phyloP scores from a whole-genome alignment of 331 rosid species.

The Dryas integrifolia region DNA sequence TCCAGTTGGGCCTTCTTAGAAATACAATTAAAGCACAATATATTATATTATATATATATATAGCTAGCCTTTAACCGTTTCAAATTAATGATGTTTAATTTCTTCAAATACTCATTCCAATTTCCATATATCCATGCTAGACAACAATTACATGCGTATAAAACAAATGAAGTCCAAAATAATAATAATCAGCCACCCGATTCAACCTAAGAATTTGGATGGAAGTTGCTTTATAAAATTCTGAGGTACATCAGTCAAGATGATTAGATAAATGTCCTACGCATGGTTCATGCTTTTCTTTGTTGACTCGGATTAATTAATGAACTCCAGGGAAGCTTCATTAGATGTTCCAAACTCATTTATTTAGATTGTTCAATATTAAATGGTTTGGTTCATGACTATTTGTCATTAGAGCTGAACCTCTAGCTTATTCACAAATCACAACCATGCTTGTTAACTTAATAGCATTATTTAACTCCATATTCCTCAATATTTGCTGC shows the following conservation, averaged over 20 bases:
- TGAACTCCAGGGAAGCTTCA: background rate
- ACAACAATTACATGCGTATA: background rate
- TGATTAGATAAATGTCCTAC: background rate
- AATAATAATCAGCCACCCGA: background rate
- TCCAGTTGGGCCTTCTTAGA: too few species aligned
- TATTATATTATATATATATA: too few species aligned
- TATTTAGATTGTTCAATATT: background rate
- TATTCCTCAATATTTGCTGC: too few species aligned
- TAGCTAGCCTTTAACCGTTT: background rate
- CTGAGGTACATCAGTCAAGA: background rate
- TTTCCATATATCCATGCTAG: background rate
- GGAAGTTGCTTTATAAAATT: background rate
- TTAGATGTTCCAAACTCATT: background rate
- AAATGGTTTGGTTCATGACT: too few species aligned
- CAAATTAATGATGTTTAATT: background rate
- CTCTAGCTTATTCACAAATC: too few species aligned
- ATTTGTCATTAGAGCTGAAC: too few species aligned
- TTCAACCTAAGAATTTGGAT: background rate
- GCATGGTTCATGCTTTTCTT: conserved; percentile 3
- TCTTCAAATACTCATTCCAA: conserved; percentile 13
- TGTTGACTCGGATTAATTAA: background rate
- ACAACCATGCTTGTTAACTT: too few species aligned
- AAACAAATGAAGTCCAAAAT: background rate
- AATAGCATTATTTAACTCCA: too few species aligned
- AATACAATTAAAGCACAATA: too few species aligned